Evolutionary conservation across 169 alveolate genomes (phyloP).

Genomic region (Plasmodium gallinaceum): DNA sequence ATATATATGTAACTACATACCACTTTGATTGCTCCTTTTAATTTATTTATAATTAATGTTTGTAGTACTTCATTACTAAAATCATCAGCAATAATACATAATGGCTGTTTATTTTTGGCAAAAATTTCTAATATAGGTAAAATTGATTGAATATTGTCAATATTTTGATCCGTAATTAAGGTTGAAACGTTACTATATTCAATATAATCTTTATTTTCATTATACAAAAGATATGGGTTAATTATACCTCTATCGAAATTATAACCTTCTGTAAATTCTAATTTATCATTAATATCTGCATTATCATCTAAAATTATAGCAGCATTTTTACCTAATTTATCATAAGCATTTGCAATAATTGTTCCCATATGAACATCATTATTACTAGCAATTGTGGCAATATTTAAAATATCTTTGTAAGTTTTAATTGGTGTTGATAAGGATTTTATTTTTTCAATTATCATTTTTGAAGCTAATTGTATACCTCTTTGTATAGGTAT

Average conservation of each 20-base stretch:
- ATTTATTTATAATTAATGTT: constrained; percentile 89
- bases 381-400: constrained; percentile 92
- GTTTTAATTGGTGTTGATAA: constrained; percentile 89
- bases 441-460: constrained; percentile 88
- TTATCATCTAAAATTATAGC: constrained; percentile 90
- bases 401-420: constrained; percentile 86
- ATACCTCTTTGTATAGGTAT: constrained; percentile 91
- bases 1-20: constrained; percentile 13
- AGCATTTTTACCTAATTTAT: constrained; percentile 91
- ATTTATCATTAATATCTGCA: constrained; percentile 91
- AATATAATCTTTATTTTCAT: constrained; percentile 89
- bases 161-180: constrained; percentile 88
- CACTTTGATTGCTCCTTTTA: constrained; percentile 91
- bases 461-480: constrained; percentile 88
- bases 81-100: constrained; percentile 92
- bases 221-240: constrained; percentile 90
- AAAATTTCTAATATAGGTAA: constrained; percentile 89
- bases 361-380: constrained; percentile 91
- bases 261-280: constrained; percentile 92
- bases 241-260: constrained; percentile 91
- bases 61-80: constrained; percentile 91
- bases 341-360: constrained; percentile 90
- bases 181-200: constrained; percentile 88
- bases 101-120: constrained; percentile 88
- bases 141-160: constrained; percentile 88